Base-by-base conservation (phyloP, 805 yeast species). In the Hanseniaspora lachancei region DNA sequence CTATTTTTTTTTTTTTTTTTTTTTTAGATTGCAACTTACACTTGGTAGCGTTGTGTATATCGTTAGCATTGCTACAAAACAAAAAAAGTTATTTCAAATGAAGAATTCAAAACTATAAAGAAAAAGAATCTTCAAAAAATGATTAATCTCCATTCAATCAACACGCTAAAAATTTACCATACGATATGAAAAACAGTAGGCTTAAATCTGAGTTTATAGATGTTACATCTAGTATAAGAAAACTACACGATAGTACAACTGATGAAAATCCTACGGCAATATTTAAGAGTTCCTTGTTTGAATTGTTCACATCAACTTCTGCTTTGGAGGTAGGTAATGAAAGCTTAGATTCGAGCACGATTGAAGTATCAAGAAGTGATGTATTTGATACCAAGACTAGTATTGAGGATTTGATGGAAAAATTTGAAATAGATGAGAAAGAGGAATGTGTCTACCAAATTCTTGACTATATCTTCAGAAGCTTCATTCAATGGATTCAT, bases 301-400 rank as follows among this genome's bases (percentile, higher is more conserved):
- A 80, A 55, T 73, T 91, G 47, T 72, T 84, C 59, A 88, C 87
- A 61, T 95, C 96, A 0, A 86, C 96, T 1, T 82, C 89, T 60
- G 95, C 97, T 0, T 70, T 88, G 58, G 97, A 89, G 66, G 76
- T 83, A 15, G 74, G 80, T 57, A 87, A 87, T 64, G 72, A 74
- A 12, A 79, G 77, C 59, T 73, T 91, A 62, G 98, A 91, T 65
- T 80, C 96, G 0, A 88, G 91, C 1, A 62, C 85, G 54, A 74
- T 86, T n/a, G 62, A 68, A 32, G 60, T 62, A 0, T 76, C 69
- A 2, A 86, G 81, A 38, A 64, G 64, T 3, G 58, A 57, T 15
- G 6, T 29, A 35, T 55, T 35, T 20, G 23, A 36, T 23, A 42
- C 49, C 12, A 48, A 39, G 10, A 34, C 41, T 20, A 29, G 36